Conservation (phyloP, 371 early-diverging fungal species). For the Aphelidium insulamus region DNA sequence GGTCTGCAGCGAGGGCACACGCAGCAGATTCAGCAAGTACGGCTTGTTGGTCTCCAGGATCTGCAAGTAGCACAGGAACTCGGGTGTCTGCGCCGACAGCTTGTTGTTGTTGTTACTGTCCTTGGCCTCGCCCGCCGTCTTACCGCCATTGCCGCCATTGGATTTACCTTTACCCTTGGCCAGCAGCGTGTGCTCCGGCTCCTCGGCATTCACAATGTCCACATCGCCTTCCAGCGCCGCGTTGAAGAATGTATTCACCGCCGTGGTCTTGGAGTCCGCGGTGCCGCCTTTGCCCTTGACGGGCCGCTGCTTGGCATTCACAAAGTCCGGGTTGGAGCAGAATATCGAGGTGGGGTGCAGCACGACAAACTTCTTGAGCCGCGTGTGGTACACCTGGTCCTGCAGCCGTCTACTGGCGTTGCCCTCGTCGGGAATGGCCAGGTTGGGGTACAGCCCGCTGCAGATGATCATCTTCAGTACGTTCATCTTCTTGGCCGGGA, state of each 20-base stretch:
- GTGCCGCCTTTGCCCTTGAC: slow-evolving; percentile 12
- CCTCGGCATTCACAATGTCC: slow-evolving; percentile 12
- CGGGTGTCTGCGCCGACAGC: no score
- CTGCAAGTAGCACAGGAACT: slow-evolving; percentile 30
- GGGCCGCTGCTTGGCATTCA: slow-evolving; percentile 19
- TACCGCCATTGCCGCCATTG: no score
- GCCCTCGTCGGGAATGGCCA: slow-evolving; percentile 36
- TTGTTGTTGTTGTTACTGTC: no score
- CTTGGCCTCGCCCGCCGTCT: no score
- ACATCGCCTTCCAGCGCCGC: slow-evolving; percentile 11
- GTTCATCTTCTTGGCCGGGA: slow-evolving; percentile 16
- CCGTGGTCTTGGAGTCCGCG: neutral
- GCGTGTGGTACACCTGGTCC: slow-evolving; percentile 28
- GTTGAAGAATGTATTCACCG: slow-evolving; percentile 6
- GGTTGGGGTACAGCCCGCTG: slow-evolving; percentile 36
- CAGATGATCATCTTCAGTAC: slow-evolving; percentile 31
- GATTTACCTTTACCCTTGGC: no score
- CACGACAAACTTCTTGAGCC: slow-evolving; percentile 23
- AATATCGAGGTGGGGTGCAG: slow-evolving; percentile 39
- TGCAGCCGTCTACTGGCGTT: slow-evolving; percentile 25
- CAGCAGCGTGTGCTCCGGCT: no score
- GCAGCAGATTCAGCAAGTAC: slow-evolving; percentile 29
- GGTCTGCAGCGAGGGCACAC: slow-evolving; percentile 17
- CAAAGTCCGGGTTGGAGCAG: slow-evolving; percentile 26
- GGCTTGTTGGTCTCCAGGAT: slow-evolving; percentile 40